Conservation (phyloP, 352 stramenopile species). For the Globisporangium radiosum region DNA sequence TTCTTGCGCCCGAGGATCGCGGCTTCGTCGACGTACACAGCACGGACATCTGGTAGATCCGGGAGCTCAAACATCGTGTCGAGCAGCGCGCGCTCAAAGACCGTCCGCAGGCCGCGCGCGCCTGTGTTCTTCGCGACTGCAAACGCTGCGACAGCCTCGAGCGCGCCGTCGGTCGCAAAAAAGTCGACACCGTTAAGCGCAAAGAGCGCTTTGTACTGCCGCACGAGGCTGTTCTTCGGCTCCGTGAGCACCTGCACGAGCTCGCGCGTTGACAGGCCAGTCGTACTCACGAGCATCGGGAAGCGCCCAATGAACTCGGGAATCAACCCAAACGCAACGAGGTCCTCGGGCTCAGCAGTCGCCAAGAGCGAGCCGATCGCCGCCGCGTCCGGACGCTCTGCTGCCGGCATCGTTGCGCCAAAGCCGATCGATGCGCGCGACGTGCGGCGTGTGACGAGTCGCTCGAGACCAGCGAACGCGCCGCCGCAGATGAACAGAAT, state of each 20-base stretch:
- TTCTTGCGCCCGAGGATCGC: slow-evolving; percentile 87
- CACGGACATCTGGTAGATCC: slow-evolving; percentile 86
- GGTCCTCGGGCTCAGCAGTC: slow-evolving; percentile 92
- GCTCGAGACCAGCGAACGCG: slow-evolving; percentile 95
- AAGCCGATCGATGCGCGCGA: slow-evolving; percentile 96
- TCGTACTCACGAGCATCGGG: slow-evolving; percentile 94
- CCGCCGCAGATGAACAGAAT: slow-evolving; percentile 99
- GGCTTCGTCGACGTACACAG: slow-evolving; percentile 92
- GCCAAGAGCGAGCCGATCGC: slow-evolving; percentile 90
- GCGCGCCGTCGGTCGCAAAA: slow-evolving; percentile 90
- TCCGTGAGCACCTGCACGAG: slow-evolving; percentile 95
- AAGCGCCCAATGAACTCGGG: slow-evolving; percentile 98
- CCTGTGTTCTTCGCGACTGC: slow-evolving; percentile 93
- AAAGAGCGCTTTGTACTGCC: slow-evolving; percentile 97
- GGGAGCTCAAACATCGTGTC: slow-evolving; percentile 97
- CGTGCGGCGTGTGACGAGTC: slow-evolving; percentile 92
- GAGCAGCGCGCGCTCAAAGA: slow-evolving; percentile 93
- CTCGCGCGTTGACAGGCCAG: slow-evolving; percentile 86
- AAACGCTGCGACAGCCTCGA: slow-evolving; percentile 92
- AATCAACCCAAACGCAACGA: slow-evolving; percentile 97
- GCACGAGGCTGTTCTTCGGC: slow-evolving; percentile 96
- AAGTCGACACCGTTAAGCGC: slow-evolving; percentile 95
- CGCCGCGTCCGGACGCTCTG: slow-evolving; percentile 59
- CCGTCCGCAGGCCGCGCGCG: slow-evolving; percentile 93
- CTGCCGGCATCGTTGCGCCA: slow-evolving; percentile 90